Evolutionary conservation across 345 rosid genomes (phyloP), one percentile per base, ranked within the genome.

Genomic region (Punica granatum): DNA sequence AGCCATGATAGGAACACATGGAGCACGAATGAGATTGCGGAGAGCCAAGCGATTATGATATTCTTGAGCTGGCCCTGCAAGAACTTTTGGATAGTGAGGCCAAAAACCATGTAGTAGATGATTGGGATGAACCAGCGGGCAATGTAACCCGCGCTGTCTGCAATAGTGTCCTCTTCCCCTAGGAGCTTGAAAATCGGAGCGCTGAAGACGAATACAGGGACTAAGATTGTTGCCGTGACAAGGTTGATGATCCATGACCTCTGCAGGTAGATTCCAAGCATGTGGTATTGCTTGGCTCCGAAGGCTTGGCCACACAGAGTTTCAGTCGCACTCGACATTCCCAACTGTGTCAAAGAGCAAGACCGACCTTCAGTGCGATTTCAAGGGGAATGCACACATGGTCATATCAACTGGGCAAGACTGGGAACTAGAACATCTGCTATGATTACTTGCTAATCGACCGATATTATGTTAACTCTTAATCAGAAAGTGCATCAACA

Each of bases 321-420:
- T 33, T 71, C 74, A 10, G 74, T 71, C 31, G 74, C 74, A 66
- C 74, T 71, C 35, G 74, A 71, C 74, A 71, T 71, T 23, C 74
- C 74, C 43, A 71, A 16, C 74, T 35, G n/a, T 16, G 41, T 37
- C 11, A 37, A 25, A 51, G 26, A 21, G 21, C 34, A 41, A 35
- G 26, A 34, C 25, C 36, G 23, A 35, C 9, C 19, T 19, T n/a
- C 31, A 65, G 42, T 37, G 5, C 11, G 11, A 37, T 37, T 37
- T 37, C 41, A 37, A 37, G 5, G 11, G 41, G 11, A 37, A 37
- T 4, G 5, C 41, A 11, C 5, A 37, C 41, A 11, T 37, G 41
- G 41, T n/a, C n/a, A n/a, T n/a, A n/a, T n/a, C n/a, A n/a, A n/a
- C n/a, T n/a, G n/a, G n/a, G n/a, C n/a, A n/a, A n/a, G n/a, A n/a